Percentiles rank a stretch among this genome's conserved stretches.
phyloP scores from a whole-genome alignment of 371 early-diverging fungal species.

The Mortierella sp. region DNA sequence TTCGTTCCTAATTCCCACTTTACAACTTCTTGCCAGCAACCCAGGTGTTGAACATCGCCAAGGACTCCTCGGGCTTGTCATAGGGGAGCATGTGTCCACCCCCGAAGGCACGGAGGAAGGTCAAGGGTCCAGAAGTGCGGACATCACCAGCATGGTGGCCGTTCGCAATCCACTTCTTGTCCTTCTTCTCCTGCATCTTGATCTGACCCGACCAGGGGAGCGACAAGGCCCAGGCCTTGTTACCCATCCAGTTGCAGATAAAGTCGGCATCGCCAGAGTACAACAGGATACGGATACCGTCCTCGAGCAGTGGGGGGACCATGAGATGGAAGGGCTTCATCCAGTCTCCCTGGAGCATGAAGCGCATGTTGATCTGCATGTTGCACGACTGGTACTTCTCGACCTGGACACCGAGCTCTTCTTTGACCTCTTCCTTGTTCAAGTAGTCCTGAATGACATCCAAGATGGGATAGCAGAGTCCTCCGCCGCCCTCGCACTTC shows the following conservation, averaged over 20 bases:
- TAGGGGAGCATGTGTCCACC: slow-evolving; percentile 92
- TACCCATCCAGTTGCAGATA: slow-evolving; percentile 95
- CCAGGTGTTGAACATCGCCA: slow-evolving; percentile 81
- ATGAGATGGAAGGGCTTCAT: slow-evolving; percentile 87
- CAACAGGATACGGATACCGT: slow-evolving; percentile 83
- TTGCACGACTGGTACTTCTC: slow-evolving; percentile 85
- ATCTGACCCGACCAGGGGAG: slow-evolving; percentile 86
- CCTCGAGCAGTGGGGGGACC: slow-evolving; percentile 84
- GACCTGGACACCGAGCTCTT: slow-evolving; percentile 75
- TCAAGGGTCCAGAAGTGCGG: slow-evolving; percentile 77
- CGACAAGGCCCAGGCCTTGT: slow-evolving; percentile 90
- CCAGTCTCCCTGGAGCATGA: slow-evolving; percentile 90
- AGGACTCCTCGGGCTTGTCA: slow-evolving; percentile 69
- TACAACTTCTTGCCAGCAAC: slow-evolving; percentile 50
- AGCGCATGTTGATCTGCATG: slow-evolving; percentile 84
- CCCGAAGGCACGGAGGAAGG: slow-evolving; percentile 87
- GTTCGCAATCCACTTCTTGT: slow-evolving; percentile 68
- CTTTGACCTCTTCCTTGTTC: slow-evolving; percentile 85
- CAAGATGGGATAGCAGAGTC: slow-evolving; percentile 89
- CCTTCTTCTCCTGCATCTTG: slow-evolving; percentile 75
- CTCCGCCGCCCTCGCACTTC: slow-evolving; percentile 76
- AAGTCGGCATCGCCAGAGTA: slow-evolving; percentile 93
- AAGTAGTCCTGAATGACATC: slow-evolving; percentile 81
- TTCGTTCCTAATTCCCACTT: neutral
- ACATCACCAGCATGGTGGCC: slow-evolving; percentile 79